Evolutionary conservation across 1,284 basidiomycete genomes (phyloP), one percentile per base, ranked within the genome.

Genomic region (Leccinum angustisporum): DNA sequence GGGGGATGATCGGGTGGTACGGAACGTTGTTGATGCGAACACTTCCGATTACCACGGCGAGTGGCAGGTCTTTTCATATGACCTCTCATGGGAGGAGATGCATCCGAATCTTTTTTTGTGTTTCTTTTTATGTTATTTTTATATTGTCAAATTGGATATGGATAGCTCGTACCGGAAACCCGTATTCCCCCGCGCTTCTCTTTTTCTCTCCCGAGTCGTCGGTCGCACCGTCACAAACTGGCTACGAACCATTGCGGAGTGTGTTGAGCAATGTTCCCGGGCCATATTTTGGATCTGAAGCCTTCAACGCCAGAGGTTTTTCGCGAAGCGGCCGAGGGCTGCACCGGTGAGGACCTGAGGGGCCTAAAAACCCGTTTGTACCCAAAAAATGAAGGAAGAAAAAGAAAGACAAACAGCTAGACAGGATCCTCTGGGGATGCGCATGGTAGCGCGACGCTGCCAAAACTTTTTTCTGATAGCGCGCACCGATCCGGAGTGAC

Each of bases 1-100:
- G 57, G 65, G 65, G 34, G 5, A 48, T 57, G 40, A 60, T 67
- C 63, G 68, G 66, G 30, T 56, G 31, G 30, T 18, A 46, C 57
- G 69, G 65, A 70, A 63, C 48, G 61, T 34, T 40, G 54, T 54
- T 60, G 63, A 68, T 25, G 53, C 67, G 61, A 46, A 13, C 53
- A 34, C 34, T 34, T 56, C 70, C 68, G 68, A 70, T 63, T 58
- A 61, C 70, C 69, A 72, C 69, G 68, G 69, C 43, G 66, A 53
- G 57, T 43, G 46, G 31, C 36, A 57, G 8, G 25, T n/a, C 48
- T 27, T n/a, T 59, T 68, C 67, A 72, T 72, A 71, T 72, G 65
- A 59, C 70, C 63, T 61, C 61, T 67, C 68, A 59, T 43, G 59
- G 66, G 61, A 40, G 61, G 21, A 30, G 51, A 54, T 61, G 52